These are phyloP conservation scores for Pulveroboletus sp. DNA, from an alignment of 768 basidiomycete species.

Conservation along the genomic window DNA sequence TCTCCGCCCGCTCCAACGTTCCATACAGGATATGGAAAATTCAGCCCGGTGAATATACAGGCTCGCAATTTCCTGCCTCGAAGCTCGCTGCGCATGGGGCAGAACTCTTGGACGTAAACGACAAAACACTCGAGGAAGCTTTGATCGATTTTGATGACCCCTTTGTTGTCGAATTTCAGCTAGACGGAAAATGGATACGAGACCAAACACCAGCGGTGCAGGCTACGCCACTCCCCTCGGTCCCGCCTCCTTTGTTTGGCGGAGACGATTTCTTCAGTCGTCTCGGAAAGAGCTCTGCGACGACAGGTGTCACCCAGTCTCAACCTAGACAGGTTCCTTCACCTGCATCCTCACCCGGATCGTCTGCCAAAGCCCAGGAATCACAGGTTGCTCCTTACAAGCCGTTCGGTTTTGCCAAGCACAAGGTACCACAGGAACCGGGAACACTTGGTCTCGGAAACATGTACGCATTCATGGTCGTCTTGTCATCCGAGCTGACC, in stretches of 20 bases:
- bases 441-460: conserved; percentile 89
- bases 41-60: conserved; percentile 33
- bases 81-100: conserved; percentile 28
- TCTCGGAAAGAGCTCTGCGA: conserved; percentile 27
- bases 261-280: conserved; percentile 57
- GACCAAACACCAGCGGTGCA: conserved; percentile 26
- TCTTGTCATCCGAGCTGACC: conserved; percentile 12
- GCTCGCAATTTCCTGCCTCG: conserved; percentile 27
- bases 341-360: conserved; percentile 17
- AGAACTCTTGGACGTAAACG: conserved; percentile 42
- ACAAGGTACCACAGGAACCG: conserved; percentile 47
- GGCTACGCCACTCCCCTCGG: conserved; percentile 17
- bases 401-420: conserved; percentile 35
- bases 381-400: conserved; percentile 27
- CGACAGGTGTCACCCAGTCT: conserved; percentile 21
- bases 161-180: conserved; percentile 76
- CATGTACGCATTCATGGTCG: conserved; percentile 51
- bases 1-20: conserved; percentile 31
- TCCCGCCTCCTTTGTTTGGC: conserved; percentile 51
- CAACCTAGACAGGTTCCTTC: conserved; percentile 24
- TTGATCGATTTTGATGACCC: conserved; percentile 59
- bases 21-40: conserved; percentile 68
- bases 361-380: conserved; percentile 25
- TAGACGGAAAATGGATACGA: conserved; percentile 56
- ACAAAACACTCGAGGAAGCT: conserved; percentile 56